Conservation (phyloP, 1,284 basidiomycete species). For the Pyrrhoderma lamaoense region DNA sequence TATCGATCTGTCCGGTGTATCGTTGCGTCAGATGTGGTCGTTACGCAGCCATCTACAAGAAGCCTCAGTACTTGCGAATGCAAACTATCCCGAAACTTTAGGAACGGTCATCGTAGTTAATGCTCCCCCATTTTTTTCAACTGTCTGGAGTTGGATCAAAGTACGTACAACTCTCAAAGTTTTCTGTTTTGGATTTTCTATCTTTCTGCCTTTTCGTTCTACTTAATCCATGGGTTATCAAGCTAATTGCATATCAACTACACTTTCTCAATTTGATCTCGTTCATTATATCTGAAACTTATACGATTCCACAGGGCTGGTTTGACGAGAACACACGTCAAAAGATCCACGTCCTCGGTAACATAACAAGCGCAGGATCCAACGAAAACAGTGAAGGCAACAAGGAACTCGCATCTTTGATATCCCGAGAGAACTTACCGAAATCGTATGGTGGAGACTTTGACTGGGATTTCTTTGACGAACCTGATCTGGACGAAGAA, state of each 20-base stretch:
- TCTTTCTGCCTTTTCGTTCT: too few relatives aligned
- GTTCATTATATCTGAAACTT: too few relatives aligned
- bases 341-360: constrained; percentile 63
- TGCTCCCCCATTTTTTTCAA: constrained; percentile 69
- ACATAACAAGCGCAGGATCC: constrained; percentile 17
- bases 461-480: constrained; percentile 59
- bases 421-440: constrained; percentile 53
- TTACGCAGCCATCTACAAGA: constrained; percentile 66
- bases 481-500: constrained; percentile 49
- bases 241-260: too few relatives aligned
- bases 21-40: constrained; percentile 58
- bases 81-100: constrained; percentile 74
- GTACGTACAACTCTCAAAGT: too few relatives aligned
- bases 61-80: constrained; percentile 63
- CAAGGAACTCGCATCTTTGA: constrained; percentile 41
- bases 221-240: not conserved
- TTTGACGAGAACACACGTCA: constrained; percentile 69
- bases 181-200: too few relatives aligned
- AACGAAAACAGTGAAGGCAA: constrained; percentile 33
- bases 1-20: constrained; percentile 59
- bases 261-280: too few relatives aligned
- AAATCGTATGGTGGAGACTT: constrained; percentile 59
- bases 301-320: constrained; percentile 61
- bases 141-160: constrained; percentile 75
- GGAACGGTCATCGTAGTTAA: constrained; percentile 62